Evolutionary conservation across 139 green algal species (phyloP).

Genomic region (Haematococcus sp.): DNA sequence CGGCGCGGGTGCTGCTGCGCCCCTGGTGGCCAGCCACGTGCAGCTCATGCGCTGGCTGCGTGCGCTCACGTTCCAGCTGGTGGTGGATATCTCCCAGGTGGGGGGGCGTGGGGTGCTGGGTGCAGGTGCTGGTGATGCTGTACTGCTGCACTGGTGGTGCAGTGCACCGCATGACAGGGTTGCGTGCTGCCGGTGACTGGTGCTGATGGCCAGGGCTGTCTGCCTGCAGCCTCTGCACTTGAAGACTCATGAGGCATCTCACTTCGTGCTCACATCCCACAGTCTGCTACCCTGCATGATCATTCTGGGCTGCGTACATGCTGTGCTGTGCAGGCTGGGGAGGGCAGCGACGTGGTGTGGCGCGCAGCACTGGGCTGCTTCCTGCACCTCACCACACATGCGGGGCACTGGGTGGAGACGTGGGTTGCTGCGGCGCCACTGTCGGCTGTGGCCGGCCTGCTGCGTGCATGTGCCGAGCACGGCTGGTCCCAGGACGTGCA

Average conservation of each 20-base stretch:
- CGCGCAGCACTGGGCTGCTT: conserved; percentile 58
- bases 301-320: neutral
- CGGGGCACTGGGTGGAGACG: conserved; percentile 45
- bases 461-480: conserved; percentile 40
- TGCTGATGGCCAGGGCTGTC: neutral
- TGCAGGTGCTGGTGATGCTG: neutral
- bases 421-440: conserved; percentile 47
- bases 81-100: conserved; percentile 43
- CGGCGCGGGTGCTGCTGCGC: neutral
- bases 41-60: conserved; percentile 62
- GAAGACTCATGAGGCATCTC: neutral
- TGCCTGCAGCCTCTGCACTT: neutral
- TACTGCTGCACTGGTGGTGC: too few species aligned
- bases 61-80: conserved; percentile 64
- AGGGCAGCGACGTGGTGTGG: conserved; percentile 58
- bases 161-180: too few species aligned
- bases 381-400: conserved; percentile 51
- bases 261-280: neutral
- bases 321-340: conserved; percentile 14
- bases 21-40: neutral
- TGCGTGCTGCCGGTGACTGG: neutral
- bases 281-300: too few species aligned
- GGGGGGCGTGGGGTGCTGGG: neutral
- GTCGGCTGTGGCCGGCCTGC: conserved; percentile 44
- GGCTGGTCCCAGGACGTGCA: conserved; percentile 24